A percentile compares a stretch with the other conserved stretches of the same genome.
Conservation (phyloP, 2,329 filamentous ascomycete genomes). For the Botrytis byssoidea region DNA sequence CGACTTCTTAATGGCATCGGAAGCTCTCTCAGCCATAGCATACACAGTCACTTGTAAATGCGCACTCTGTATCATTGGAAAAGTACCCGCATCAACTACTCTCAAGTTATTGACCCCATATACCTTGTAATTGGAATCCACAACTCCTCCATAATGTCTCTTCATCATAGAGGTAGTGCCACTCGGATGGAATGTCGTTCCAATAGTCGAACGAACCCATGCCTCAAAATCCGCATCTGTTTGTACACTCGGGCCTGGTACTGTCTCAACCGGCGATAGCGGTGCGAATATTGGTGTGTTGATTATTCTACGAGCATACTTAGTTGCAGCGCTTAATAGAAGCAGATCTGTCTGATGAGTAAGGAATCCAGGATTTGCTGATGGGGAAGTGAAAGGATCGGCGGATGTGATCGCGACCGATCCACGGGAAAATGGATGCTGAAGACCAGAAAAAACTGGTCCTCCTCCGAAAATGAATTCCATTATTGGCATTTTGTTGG, state of each 20-base stretch:
- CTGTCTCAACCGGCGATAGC: conserved; percentile 6
- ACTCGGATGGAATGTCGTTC: conserved; percentile 24
- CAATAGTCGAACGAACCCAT: not conserved
- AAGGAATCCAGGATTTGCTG: conserved; percentile 56
- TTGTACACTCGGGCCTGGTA: not conserved
- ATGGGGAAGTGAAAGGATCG: conserved; percentile 42
- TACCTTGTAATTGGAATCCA: conserved; percentile 26
- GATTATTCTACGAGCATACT: not conserved
- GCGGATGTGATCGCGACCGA: conserved; percentile 53
- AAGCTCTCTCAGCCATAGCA: conserved; percentile 28
- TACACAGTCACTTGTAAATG: conserved; percentile 29
- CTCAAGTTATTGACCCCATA: conserved; percentile 26
- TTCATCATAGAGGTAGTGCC: conserved; percentile 30
- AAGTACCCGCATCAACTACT: conserved; percentile 31
- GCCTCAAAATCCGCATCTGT: conserved; percentile 8
- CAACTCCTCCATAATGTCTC: conserved; percentile 26
- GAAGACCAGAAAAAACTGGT: conserved; percentile 47
- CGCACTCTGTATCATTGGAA: conserved; percentile 25
- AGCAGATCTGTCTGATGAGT: conserved; percentile 37
- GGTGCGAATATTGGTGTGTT: conserved; percentile 1
- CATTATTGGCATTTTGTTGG: conserved; percentile 8
- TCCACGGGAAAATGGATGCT: conserved; percentile 57
- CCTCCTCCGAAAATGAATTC: conserved; percentile 16
- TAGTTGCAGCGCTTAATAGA: not conserved
- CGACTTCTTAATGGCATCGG: conserved; percentile 22